These are phyloP conservation scores for Alternaria dauci DNA, from an alignment of 2,329 filamentous ascomycete genomes.

Conservation along the genomic window DNA sequence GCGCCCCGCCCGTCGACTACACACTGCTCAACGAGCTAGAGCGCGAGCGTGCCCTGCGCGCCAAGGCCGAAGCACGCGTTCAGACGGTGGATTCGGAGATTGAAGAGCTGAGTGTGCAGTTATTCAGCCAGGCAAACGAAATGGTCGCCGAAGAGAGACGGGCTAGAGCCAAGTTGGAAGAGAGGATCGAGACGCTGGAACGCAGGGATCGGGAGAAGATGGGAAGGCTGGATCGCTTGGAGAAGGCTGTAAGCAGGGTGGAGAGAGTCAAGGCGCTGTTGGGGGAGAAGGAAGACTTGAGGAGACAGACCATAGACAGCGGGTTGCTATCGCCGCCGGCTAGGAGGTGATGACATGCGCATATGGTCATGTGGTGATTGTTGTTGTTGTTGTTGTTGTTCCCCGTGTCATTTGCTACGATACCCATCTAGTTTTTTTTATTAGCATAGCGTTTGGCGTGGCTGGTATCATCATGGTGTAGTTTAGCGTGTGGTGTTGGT, in stretches of 20 bases:
- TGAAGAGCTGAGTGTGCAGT: slow-evolving; percentile 76
- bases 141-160: slow-evolving; percentile 83
- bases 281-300: slow-evolving; percentile 25
- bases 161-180: slow-evolving; percentile 74
- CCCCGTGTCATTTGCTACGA: slow-evolving; percentile 7
- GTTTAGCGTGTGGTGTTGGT: background rate
- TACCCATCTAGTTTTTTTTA: slow-evolving; percentile 11
- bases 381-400: slow-evolving; percentile 4
- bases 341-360: slow-evolving; percentile 1
- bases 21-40: slow-evolving; percentile 70
- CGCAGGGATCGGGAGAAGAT: slow-evolving; percentile 74
- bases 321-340: background rate
- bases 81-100: slow-evolving; percentile 74
- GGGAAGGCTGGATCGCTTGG: slow-evolving; percentile 72
- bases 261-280: slow-evolving; percentile 73
- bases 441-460: slow-evolving; percentile 12
- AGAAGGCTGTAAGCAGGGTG: slow-evolving; percentile 74
- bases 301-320: background rate
- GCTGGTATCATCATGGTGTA: background rate
- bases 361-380: background rate
- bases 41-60: slow-evolving; percentile 71
- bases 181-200: slow-evolving; percentile 73
- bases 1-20: slow-evolving; percentile 39
- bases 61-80: slow-evolving; percentile 73
- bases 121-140: slow-evolving; percentile 86